These are phyloP conservation scores for Penicillium sp. DNA, from an alignment of 2,329 filamentous ascomycete genomes.

Conservation along the genomic window DNA sequence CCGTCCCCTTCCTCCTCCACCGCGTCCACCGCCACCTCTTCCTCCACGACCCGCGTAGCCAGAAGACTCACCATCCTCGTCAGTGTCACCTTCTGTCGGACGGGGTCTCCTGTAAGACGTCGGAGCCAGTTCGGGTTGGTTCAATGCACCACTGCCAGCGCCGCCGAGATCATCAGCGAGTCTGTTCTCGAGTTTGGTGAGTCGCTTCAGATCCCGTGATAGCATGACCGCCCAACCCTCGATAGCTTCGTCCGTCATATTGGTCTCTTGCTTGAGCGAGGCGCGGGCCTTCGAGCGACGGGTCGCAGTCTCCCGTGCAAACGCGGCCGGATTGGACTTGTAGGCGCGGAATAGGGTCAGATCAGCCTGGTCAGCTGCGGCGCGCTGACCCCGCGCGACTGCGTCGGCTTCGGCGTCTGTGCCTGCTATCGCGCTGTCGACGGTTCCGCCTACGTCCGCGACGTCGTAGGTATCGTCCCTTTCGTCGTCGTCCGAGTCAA, in stretches of 20 bases:
- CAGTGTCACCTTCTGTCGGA: slow-evolving; percentile 47
- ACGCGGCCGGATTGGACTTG: slow-evolving; percentile 63
- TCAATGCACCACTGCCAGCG: slow-evolving; percentile 26
- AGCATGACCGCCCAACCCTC: slow-evolving; percentile 95
- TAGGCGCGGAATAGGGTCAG: slow-evolving; percentile 73
- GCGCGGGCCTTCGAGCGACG: slow-evolving; percentile 64
- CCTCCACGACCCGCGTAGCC: slow-evolving; percentile 42
- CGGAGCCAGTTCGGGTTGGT: slow-evolving; percentile 64
- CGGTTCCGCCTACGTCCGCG: slow-evolving; percentile 85
- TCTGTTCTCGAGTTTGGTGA: slow-evolving; percentile 70
- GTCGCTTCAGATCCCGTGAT: slow-evolving; percentile 66
- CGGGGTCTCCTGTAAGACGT: slow-evolving; percentile 62
- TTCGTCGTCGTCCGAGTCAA: slow-evolving; percentile 94
- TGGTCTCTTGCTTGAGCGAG: slow-evolving; percentile 71
- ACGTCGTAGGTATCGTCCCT: slow-evolving; percentile 95
- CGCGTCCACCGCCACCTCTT: slow-evolving; percentile 52
- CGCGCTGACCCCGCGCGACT: slow-evolving; percentile 48
- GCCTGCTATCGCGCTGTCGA: slow-evolving; percentile 61
- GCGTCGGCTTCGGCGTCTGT: slow-evolving; percentile 55
- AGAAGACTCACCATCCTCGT: slow-evolving; percentile 51
- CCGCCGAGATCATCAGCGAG: slow-evolving; percentile 65
- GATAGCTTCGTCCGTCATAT: slow-evolving; percentile 89
- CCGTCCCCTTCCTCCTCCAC: slow-evolving; percentile 52
- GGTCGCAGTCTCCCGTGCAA: slow-evolving; percentile 70
- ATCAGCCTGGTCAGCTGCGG: slow-evolving; percentile 54